phyloP scores from a whole-genome alignment of 371 early-diverging fungal species.

The Mortierella sp. region DNA sequence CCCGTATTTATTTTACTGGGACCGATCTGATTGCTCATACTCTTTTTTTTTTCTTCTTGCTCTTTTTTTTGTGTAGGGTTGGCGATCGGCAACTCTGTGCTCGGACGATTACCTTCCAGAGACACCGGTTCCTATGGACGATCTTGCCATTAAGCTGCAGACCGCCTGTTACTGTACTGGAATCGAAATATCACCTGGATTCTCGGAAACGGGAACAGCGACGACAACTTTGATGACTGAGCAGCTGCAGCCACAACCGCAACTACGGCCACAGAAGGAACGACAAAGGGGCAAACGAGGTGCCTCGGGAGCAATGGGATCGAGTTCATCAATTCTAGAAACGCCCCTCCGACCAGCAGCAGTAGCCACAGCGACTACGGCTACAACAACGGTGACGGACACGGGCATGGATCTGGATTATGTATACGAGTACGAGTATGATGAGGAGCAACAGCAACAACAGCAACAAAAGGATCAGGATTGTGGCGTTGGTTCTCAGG shows the following conservation, averaged over 20 bases:
- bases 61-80: conserved; percentile 18
- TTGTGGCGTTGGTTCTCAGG: neutral
- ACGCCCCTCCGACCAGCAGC: neutral
- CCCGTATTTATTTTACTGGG: neutral
- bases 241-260: too few relatives aligned
- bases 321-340: too few relatives aligned
- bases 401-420: neutral
- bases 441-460: neutral
- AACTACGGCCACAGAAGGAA: too few relatives aligned
- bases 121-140: neutral
- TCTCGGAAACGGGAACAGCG: too few relatives aligned
- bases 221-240: too few relatives aligned
- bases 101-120: neutral
- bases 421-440: conserved; percentile 1
- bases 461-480: neutral
- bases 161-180: conserved; percentile 14
- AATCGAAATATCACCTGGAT: too few relatives aligned
- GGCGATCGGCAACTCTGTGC: conserved; percentile 26
- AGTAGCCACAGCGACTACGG: too few relatives aligned
- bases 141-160: conserved; percentile 6
- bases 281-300: neutral
- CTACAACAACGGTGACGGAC: neutral
- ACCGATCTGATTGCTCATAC: neutral
- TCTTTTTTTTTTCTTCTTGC: neutral
- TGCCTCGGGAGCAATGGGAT: neutral